Conservation (phyloP, 2,329 filamentous ascomycete genomes). For the Pseudocercospora fuligena region DNA sequence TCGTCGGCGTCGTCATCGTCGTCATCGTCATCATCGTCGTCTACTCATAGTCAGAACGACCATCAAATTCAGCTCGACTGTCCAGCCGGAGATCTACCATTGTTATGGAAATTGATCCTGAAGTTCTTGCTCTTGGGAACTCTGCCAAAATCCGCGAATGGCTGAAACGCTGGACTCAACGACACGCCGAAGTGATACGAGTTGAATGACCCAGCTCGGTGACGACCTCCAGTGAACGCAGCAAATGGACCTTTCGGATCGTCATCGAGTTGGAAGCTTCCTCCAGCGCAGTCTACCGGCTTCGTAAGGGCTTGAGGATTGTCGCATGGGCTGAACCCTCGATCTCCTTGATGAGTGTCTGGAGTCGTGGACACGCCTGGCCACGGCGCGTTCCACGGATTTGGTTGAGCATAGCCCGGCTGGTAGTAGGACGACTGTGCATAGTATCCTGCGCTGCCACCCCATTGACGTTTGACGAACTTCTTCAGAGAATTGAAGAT, state of each 20-base stretch:
- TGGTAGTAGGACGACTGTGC: not conserved
- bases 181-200: not conserved
- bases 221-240: not conserved
- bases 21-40: not conserved
- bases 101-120: not conserved
- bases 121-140: not conserved
- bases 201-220: not conserved
- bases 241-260: not conserved
- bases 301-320: not conserved
- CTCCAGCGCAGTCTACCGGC: not conserved
- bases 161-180: not conserved
- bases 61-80: not conserved
- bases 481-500: not conserved
- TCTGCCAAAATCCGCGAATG: slow-evolving; percentile 1
- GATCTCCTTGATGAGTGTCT: not conserved
- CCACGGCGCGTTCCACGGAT: not conserved
- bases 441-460: not conserved
- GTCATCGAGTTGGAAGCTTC: not conserved
- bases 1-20: too few species aligned
- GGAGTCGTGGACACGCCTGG: not conserved
- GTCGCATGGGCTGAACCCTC: slow-evolving; percentile 6
- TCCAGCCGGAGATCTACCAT: not conserved
- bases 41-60: not conserved
- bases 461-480: not conserved
- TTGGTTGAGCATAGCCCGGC: not conserved